A percentile compares a stretch with the other conserved stretches of the same genome.
Evolutionary conservation across 2,329 filamentous ascomycete genomes (phyloP).

Genomic region (Bipolaris gigantea): DNA sequence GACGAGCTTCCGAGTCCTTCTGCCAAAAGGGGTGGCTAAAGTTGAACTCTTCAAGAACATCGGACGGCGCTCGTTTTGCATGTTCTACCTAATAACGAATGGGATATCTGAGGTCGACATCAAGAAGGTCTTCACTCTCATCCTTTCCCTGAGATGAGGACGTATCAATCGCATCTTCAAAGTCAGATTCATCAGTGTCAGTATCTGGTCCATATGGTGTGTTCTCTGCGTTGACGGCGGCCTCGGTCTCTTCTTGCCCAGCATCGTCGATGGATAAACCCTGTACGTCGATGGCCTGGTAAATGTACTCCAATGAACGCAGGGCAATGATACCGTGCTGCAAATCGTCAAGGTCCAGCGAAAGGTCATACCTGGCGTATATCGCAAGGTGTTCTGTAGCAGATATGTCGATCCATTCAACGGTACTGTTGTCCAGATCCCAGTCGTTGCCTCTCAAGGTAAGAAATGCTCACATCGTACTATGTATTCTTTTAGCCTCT

Average conservation of each 20-base stretch:
- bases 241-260: neutral
- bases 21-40: constrained; percentile 21
- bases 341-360: constrained; percentile 20
- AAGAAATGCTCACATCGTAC: constrained; percentile 26
- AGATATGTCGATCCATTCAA: constrained; percentile 28
- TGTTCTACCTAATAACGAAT: constrained; percentile 30
- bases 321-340: constrained; percentile 32
- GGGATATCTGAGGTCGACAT: constrained; percentile 20
- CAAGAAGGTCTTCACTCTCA: neutral
- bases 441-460: constrained; percentile 20
- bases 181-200: neutral
- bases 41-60: constrained; percentile 28
- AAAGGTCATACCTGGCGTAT: constrained; percentile 23
- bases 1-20: constrained; percentile 13
- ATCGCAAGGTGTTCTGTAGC: constrained; percentile 24
- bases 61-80: constrained; percentile 21
- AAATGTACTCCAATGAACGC: constrained; percentile 24
- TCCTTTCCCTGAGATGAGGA: neutral
- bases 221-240: neutral
- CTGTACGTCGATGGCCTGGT: constrained; percentile 9
- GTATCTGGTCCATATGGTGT: neutral
- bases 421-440: constrained; percentile 22
- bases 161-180: neutral
- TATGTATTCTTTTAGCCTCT: constrained; percentile 21
- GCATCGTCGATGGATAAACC: neutral